These are phyloP conservation scores for Ceratocystis albifundus DNA, from an alignment of 2,329 filamentous ascomycete genomes.

Conservation along the genomic window DNA sequence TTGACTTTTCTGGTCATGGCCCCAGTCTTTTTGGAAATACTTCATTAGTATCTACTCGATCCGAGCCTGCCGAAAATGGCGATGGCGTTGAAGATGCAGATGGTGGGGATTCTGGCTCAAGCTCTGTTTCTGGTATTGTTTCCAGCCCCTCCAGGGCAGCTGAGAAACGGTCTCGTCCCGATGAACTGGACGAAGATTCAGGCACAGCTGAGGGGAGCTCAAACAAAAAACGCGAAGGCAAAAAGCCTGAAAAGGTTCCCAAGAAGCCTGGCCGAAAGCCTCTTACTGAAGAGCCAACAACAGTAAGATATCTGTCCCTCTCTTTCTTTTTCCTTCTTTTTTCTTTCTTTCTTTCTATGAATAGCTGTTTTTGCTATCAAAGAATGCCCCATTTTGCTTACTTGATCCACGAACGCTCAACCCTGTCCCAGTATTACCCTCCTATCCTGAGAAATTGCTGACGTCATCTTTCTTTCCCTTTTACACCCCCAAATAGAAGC, in stretches of 20 bases:
- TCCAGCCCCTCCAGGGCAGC: conserved; percentile 30
- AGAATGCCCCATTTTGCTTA: not conserved
- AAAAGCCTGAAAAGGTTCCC: conserved; percentile 75
- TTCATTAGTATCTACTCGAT: conserved; percentile 48
- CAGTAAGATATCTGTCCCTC: conserved; percentile 48
- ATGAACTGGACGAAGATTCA: conserved; percentile 54
- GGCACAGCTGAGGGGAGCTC: conserved; percentile 27
- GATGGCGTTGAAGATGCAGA: conserved; percentile 30
- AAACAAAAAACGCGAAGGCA: conserved; percentile 28
- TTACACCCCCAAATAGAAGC: conserved; percentile 51
- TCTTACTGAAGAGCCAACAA: conserved; percentile 86
- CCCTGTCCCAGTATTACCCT: not conserved
- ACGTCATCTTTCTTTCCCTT: conserved; percentile 4
- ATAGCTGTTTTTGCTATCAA: not conserved
- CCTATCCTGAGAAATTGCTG: not conserved
- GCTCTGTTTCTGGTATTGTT: not conserved
- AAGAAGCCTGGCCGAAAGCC: conserved; percentile 98
- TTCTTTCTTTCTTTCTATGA: not conserved
- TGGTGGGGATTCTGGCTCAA: not conserved
- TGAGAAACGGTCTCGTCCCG: conserved; percentile 63
- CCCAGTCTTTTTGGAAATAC: conserved; percentile 47
- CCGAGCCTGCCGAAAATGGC: conserved; percentile 39
- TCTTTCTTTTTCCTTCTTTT: conserved; percentile 26
- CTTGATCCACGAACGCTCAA: not conserved
- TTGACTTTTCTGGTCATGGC: conserved; percentile 41